Conservation (phyloP, 306 rosid genomes). For the Fragaria vesca region DNA sequence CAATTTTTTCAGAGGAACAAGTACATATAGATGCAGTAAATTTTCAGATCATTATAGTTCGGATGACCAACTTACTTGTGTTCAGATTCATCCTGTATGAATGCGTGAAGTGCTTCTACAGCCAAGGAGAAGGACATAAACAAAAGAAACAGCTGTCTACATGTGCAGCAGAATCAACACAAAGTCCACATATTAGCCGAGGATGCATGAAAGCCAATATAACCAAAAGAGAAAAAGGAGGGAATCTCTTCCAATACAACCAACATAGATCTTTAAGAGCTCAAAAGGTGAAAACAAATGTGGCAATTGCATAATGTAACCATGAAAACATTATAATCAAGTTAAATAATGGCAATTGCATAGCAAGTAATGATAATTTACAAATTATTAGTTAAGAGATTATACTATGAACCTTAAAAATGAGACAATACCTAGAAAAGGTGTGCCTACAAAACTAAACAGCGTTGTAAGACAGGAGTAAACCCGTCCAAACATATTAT, state of each 20-base stretch:
- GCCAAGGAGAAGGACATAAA: constrained; percentile 97
- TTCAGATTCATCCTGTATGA: constrained; percentile 98
- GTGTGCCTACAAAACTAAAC: background rate
- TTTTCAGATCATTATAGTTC: constrained; percentile 7
- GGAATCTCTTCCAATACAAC: constrained; percentile 1
- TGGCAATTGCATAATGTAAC: background rate
- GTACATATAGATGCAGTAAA: background rate
- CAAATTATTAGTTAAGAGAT: background rate
- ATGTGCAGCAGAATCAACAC: constrained; percentile 53
- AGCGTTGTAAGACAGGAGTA: background rate
- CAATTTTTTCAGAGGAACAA: background rate
- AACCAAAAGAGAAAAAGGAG: background rate
- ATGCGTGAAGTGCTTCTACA: constrained; percentile 96
- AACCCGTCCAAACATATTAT: background rate
- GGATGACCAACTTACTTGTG: constrained; percentile 78
- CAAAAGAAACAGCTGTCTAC: constrained; percentile 99
- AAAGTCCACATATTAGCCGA: constrained; percentile 54
- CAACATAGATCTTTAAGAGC: background rate
- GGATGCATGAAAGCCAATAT: constrained; percentile 7
- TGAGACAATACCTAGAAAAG: background rate
- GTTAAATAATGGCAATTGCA: background rate
- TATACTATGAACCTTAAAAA: background rate
- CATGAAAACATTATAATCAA: too few relatives aligned
- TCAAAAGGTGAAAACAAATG: background rate
- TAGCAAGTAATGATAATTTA: background rate